Conservation (phyloP, 768 basidiomycete species). For the Tulasnella calospora region DNA sequence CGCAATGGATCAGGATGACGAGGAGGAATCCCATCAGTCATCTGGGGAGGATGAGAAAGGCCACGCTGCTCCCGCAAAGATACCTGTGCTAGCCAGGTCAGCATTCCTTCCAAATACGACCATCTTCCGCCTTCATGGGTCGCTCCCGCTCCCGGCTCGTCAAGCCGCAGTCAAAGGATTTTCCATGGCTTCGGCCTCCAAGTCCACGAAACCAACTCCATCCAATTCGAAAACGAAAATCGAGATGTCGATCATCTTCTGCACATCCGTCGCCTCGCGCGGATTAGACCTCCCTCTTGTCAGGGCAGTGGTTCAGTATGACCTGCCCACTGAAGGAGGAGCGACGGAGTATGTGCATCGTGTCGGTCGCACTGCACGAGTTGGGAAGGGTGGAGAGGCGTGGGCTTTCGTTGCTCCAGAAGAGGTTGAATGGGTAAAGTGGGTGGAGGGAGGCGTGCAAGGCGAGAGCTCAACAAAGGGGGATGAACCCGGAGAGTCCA, state of each 20-base stretch:
- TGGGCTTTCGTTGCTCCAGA: conserved; percentile 88
- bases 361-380: conserved; percentile 94
- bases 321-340: conserved; percentile 95
- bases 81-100: conserved; percentile 56
- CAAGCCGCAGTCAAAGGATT: conserved; percentile 80
- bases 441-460: conserved; percentile 81
- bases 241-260: conserved; percentile 67
- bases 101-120: conserved; percentile 74
- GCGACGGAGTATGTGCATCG: conserved; percentile 95
- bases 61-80: conserved; percentile 31
- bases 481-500: conserved; percentile 25
- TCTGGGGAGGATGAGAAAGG: conserved; percentile 32
- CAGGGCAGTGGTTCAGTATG: conserved; percentile 90
- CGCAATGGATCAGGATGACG: conserved; percentile 49
- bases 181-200: conserved; percentile 39
- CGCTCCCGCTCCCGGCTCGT: conserved; percentile 74
- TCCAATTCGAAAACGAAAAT: conserved; percentile 32
- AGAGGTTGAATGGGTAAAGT: conserved; percentile 83
- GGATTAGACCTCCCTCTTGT: conserved; percentile 95
- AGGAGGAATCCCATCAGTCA: conserved; percentile 25
- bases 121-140: conserved; percentile 89
- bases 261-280: conserved; percentile 97
- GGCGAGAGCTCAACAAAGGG: conserved; percentile 37
- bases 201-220: conserved; percentile 34
- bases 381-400: conserved; percentile 90